These are phyloP conservation scores for Teratosphaeria epicoccoides DNA, from an alignment of 2,329 filamentous ascomycete genomes.

Conservation along the genomic window DNA sequence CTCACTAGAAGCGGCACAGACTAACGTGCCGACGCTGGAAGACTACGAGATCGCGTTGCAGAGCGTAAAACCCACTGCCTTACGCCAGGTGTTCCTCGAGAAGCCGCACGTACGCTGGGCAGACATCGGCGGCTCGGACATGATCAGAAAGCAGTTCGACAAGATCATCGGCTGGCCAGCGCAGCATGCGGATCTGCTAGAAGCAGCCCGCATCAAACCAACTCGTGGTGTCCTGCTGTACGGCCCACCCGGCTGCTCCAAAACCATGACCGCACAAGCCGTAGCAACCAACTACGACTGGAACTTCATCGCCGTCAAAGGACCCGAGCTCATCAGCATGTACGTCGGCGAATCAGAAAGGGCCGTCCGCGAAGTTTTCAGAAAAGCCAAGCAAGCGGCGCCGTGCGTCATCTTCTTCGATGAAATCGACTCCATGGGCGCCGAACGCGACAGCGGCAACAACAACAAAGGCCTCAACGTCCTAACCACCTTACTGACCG, in stretches of 20 bases:
- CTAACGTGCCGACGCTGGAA: conserved; percentile 19
- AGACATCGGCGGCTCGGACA: conserved; percentile 76
- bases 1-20: not conserved
- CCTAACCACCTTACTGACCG: conserved; percentile 77
- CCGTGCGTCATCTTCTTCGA: conserved; percentile 96
- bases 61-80: conserved; percentile 66
- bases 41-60: conserved; percentile 58
- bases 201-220: conserved; percentile 43
- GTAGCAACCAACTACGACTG: conserved; percentile 81
- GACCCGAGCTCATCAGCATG: conserved; percentile 87
- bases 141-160: conserved; percentile 54
- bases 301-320: conserved; percentile 92
- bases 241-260: conserved; percentile 87
- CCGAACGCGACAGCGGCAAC: conserved; percentile 42
- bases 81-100: conserved; percentile 81
- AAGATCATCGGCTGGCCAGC: conserved; percentile 49
- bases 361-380: conserved; percentile 73
- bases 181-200: conserved; percentile 44
- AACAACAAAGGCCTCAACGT: conserved; percentile 59
- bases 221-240: conserved; percentile 82
- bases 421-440: conserved; percentile 78
- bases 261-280: conserved; percentile 84
- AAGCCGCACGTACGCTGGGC: conserved; percentile 77
- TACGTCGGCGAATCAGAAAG: conserved; percentile 93
- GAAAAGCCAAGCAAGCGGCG: conserved; percentile 70